Evolutionary conservation across 2,329 filamentous ascomycete genomes (phyloP), one percentile per base, ranked within the genome.

Genomic region (Colletotrichum sp.): DNA sequence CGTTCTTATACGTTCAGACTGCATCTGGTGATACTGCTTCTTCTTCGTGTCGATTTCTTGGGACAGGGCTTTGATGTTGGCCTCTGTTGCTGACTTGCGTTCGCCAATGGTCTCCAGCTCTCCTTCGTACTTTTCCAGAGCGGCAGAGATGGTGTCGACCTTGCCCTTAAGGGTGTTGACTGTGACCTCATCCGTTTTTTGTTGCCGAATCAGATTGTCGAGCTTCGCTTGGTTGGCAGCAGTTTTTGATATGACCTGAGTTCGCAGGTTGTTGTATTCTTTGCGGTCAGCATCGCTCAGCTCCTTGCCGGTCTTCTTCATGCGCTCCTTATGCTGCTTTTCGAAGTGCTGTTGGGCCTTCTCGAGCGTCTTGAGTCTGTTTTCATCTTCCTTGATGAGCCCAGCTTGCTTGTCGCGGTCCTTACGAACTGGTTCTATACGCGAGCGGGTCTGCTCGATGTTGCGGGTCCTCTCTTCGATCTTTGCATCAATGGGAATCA

Each of bases 401-500:
- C 90, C 88, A 9, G 90, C 88, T 82, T 98, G 94, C 21, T 91
- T 89, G 62, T 96, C 93, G 21, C 94, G 92, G 82, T 98, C 95
- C 82, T 95, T 95, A 65, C 88, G 88, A 44, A 98, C 92, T 28
- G 92, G 91, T 5, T 91, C 89, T 64, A 96, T 93, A 74, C 94
- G 92, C 52, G 89, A 90, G 76, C 93, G 90, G 73, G 95, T 91
- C 77, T 90, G 92, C 67, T 93, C 91, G 49, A 95, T 89, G 77
- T 96, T 94, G 77, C 91, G 90, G 16, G 89, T 92, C 8, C 94
- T 95, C 77, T 98, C 93, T 66, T 93, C 90, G 52, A 99, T 94
- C 86, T 99, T 99, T 84, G 98, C 96, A 68, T 98, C 94, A 76
- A 99, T 92, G 0, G 97, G 97, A 9, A 99, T 92, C 6, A 99